Conservation (phyloP, 176 grass and related monocot genomes). For the Calamus simplicifolius region DNA sequence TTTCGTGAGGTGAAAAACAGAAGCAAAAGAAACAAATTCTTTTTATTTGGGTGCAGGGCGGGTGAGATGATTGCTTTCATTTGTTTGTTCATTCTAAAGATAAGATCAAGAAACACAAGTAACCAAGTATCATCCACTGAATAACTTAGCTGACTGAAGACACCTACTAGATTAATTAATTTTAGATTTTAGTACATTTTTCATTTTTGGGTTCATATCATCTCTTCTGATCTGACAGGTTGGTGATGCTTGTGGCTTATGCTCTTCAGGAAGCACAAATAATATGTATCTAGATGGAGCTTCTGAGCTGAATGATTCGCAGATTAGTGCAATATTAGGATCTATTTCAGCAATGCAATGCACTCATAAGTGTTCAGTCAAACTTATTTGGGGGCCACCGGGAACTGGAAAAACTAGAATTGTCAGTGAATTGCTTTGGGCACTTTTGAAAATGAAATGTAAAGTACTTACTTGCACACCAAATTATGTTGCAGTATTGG, state of each 20-base stretch:
- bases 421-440: constrained; percentile 41
- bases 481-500: constrained; percentile 67
- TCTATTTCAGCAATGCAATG: constrained; percentile 37
- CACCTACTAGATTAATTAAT: no score
- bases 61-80: no score
- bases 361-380: constrained; percentile 31
- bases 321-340: constrained; percentile 42
- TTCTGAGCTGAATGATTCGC: constrained; percentile 41
- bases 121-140: no score
- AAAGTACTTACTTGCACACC: constrained; percentile 74
- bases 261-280: constrained; percentile 4
- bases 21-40: no score
- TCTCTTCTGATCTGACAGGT: neutral
- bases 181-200: no score
- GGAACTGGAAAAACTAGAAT: constrained; percentile 90
- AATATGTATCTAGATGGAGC: constrained; percentile 24
- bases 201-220: no score
- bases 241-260: neutral
- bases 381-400: constrained; percentile 86
- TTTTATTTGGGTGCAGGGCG: no score
- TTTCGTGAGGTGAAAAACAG: no score
- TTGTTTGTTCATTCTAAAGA: no score
- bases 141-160: no score
- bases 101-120: no score
- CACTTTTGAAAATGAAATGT: constrained; percentile 41